Percentiles rank a stretch among this genome's conserved stretches.
These are phyloP conservation scores for Strobilomyces echinocephalus DNA, from an alignment of 768 basidiomycete species.

Conservation along the genomic window DNA sequence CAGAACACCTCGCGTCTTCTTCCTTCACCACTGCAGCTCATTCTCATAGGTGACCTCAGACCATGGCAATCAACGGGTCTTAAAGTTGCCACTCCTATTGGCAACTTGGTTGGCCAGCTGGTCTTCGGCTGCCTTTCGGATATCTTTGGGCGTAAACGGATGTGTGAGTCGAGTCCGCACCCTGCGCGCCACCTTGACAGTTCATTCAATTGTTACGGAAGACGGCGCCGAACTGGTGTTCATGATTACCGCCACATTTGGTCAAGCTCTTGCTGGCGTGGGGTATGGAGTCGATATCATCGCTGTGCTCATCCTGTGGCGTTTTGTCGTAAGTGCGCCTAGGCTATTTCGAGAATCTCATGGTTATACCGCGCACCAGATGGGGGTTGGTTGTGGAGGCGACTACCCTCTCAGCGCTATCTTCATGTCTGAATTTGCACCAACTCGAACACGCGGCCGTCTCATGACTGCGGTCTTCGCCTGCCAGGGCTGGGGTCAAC, in stretches of 20 bases:
- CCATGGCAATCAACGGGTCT: constrained; percentile 69
- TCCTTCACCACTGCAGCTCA: background rate
- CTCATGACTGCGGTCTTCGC: constrained; percentile 89
- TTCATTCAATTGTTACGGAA: constrained; percentile 10
- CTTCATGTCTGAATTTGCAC: constrained; percentile 86
- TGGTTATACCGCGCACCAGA: constrained; percentile 30
- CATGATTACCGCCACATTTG: constrained; percentile 74
- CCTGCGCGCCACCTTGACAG: background rate
- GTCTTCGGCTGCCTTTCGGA: constrained; percentile 78
- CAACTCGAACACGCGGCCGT: constrained; percentile 69
- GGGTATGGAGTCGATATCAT: constrained; percentile 61
- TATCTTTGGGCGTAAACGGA: constrained; percentile 66
- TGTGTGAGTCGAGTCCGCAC: constrained; percentile 51
- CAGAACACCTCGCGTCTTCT: background rate
- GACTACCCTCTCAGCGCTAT: constrained; percentile 81
- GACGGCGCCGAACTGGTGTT: constrained; percentile 60
- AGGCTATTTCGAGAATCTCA: background rate
- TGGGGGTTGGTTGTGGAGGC: constrained; percentile 82
- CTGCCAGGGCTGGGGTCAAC: constrained; percentile 85
- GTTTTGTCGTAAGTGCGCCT: constrained; percentile 52
- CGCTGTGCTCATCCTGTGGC: constrained; percentile 74
- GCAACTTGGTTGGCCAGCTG: constrained; percentile 68
- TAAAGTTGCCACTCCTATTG: constrained; percentile 72
- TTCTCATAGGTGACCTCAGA: constrained; percentile 30
- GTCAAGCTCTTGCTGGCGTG: constrained; percentile 66